phyloP scores from a whole-genome alignment of 805 yeast species.

The Ascoidea tarda region DNA sequence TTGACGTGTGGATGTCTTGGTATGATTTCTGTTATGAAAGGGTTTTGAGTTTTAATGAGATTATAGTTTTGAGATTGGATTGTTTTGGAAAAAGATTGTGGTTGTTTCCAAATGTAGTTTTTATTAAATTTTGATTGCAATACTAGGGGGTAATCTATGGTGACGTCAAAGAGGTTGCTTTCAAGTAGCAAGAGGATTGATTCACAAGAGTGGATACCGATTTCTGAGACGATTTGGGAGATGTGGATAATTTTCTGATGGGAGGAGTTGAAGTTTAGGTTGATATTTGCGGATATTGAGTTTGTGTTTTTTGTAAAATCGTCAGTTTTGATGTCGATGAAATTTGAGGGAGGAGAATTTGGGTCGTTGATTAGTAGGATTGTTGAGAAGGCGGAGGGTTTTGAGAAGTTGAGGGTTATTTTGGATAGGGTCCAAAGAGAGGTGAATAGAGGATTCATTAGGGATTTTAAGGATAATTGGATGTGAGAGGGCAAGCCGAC shows the following conservation, averaged over 20 bases:
- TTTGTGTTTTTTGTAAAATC: too few relatives aligned
- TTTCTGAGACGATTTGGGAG: constrained; percentile 10
- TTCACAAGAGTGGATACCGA: constrained; percentile 15
- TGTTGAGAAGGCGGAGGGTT: neutral
- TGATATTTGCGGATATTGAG: too few relatives aligned
- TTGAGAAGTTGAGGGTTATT: constrained; percentile 2
- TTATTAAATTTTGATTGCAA: constrained; percentile 1
- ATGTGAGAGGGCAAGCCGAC: constrained; percentile 11
- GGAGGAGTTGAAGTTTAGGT: too few relatives aligned
- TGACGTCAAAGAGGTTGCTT: constrained; percentile 4
- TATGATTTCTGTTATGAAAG: constrained; percentile 16
- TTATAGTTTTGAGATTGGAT: constrained; percentile 1
- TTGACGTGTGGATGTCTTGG: constrained; percentile 25
- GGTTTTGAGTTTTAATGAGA: constrained; percentile 11
- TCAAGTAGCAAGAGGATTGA: constrained; percentile 5
- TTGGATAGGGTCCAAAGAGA: constrained; percentile 5
- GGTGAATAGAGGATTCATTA: constrained; percentile 12
- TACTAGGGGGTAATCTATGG: constrained; percentile 7
- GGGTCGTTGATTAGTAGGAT: too few relatives aligned
- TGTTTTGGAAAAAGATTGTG: constrained; percentile 9
- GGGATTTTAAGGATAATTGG: constrained; percentile 19
- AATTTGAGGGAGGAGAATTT: too few relatives aligned
- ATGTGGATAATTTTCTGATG: constrained; percentile 4
- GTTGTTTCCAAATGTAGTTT: constrained; percentile 12
- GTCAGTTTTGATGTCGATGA: too few relatives aligned